These are phyloP conservation scores for Pichia cactophila DNA, from an alignment of 1,139 yeast species.

Conservation along the genomic window DNA sequence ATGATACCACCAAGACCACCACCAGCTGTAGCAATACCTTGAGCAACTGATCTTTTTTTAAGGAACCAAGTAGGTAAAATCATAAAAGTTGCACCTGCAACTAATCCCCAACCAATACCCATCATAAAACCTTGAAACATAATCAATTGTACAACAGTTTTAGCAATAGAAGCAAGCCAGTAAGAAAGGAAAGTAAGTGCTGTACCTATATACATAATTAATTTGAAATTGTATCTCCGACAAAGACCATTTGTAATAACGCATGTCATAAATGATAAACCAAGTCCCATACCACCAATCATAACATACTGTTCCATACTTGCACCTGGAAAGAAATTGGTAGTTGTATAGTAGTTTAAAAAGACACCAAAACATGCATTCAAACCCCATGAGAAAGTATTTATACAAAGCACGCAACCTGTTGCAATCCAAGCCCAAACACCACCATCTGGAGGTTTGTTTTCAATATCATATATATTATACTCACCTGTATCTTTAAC, in stretches of 20 bases:
- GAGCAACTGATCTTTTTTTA: slow-evolving; percentile 48
- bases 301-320: slow-evolving; percentile 55
- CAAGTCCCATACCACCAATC: slow-evolving; percentile 60
- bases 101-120: slow-evolving; percentile 53
- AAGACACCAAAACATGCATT: slow-evolving; percentile 67
- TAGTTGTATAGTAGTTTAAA: slow-evolving; percentile 45
- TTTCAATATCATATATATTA: slow-evolving; percentile 29
- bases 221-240: slow-evolving; percentile 30
- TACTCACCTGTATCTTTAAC: slow-evolving; percentile 25
- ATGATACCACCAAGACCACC: slow-evolving; percentile 56
- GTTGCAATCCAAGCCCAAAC: slow-evolving; percentile 63
- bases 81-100: slow-evolving; percentile 51
- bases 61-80: slow-evolving; percentile 58
- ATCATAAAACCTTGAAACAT: slow-evolving; percentile 62
- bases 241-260: slow-evolving; percentile 41
- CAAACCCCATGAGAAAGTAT: slow-evolving; percentile 60
- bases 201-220: slow-evolving; percentile 41
- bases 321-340: slow-evolving; percentile 47
- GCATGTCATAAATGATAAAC: slow-evolving; percentile 49
- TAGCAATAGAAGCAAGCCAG: slow-evolving; percentile 58
- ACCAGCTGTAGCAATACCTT: slow-evolving; percentile 48
- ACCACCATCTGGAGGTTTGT: slow-evolving; percentile 58
- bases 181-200: slow-evolving; percentile 48
- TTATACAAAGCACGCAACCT: slow-evolving; percentile 43
- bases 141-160: slow-evolving; percentile 52